A percentile compares a stretch with the other conserved stretches of the same genome.
Conservation (phyloP, 345 rosid species). For the Bruguiera parviflora region DNA sequence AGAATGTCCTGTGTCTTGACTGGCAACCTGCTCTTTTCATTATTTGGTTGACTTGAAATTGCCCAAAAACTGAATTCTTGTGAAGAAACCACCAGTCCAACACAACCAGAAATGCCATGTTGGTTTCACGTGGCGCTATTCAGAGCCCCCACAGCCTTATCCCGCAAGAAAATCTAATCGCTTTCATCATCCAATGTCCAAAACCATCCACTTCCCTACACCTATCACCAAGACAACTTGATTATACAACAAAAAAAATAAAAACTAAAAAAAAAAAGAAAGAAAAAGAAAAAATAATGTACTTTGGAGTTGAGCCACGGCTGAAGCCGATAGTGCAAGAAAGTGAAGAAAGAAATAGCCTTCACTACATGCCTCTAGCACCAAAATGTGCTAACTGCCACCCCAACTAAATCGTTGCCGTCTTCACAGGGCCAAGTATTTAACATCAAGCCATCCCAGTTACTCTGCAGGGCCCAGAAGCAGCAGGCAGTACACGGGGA, state of each 20-base stretch:
- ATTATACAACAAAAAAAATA: neutral
- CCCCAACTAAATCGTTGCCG: constrained; percentile 34
- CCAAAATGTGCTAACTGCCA: constrained; percentile 46
- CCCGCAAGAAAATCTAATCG: constrained; percentile 41
- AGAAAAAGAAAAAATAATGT: no score
- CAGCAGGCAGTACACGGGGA: constrained; percentile 37
- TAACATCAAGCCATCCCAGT: constrained; percentile 41
- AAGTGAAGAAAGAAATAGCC: constrained; percentile 42
- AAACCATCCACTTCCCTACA: constrained; percentile 40
- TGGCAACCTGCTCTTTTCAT: no score
- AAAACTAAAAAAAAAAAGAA: no score
- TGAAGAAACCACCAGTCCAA: no score
- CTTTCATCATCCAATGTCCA: constrained; percentile 45
- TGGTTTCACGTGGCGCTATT: constrained; percentile 38
- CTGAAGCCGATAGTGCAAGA: neutral
- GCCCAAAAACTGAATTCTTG: no score
- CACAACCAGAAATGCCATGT: neutral
- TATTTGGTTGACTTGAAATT: no score
- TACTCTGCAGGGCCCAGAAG: constrained; percentile 70
- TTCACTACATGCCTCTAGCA: constrained; percentile 65
- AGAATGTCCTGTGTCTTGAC: no score
- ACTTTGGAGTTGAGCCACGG: neutral
- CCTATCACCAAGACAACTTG: constrained; percentile 1
- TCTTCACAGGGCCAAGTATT: constrained; percentile 42
- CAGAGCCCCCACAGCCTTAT: constrained; percentile 49